Evolutionary conservation across 352 stramenopile genomes (phyloP).

Genomic region (Phytophthora fragariaefolia): DNA sequence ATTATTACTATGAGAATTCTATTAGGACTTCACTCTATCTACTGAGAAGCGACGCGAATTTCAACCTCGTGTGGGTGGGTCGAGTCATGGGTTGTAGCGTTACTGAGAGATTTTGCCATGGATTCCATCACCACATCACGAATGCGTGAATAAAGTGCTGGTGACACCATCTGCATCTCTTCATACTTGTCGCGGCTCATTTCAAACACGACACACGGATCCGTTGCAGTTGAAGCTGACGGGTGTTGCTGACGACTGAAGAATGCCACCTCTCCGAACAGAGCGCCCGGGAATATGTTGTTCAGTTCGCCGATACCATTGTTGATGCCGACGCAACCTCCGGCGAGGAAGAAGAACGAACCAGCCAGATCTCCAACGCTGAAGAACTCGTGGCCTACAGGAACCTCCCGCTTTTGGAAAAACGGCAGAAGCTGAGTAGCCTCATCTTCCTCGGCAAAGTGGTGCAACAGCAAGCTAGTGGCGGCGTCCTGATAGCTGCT

Average conservation of each 20-base stretch:
- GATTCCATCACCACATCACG: slow-evolving; percentile 76
- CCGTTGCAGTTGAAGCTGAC: slow-evolving; percentile 45
- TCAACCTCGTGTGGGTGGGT: neutral
- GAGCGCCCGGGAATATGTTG: slow-evolving; percentile 54
- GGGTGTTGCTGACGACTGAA: slow-evolving; percentile 65
- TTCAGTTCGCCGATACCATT: slow-evolving; percentile 28
- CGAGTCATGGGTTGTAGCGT: neutral
- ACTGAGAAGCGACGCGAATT: neutral
- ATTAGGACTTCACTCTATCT: no score
- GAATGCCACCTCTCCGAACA: slow-evolving; percentile 86
- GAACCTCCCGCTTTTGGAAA: slow-evolving; percentile 53
- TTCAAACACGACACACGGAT: slow-evolving; percentile 61
- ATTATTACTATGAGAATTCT: no score
- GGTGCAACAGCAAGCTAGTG: slow-evolving; percentile 55
- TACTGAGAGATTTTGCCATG: slow-evolving; percentile 64
- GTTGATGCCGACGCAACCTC: slow-evolving; percentile 58
- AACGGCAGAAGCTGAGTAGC: slow-evolving; percentile 29
- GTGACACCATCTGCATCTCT: slow-evolving; percentile 49
- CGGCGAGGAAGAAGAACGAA: slow-evolving; percentile 73
- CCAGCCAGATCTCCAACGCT: slow-evolving; percentile 46
- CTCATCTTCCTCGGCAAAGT: slow-evolving; percentile 71
- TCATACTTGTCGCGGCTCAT: slow-evolving; percentile 66
- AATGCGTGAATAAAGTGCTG: slow-evolving; percentile 61
- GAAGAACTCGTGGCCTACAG: slow-evolving; percentile 68
- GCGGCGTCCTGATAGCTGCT: slow-evolving; percentile 43